Base-by-base conservation (phyloP, 2,329 filamentous ascomycete genomes). In the Aureobasidium musti region DNA sequence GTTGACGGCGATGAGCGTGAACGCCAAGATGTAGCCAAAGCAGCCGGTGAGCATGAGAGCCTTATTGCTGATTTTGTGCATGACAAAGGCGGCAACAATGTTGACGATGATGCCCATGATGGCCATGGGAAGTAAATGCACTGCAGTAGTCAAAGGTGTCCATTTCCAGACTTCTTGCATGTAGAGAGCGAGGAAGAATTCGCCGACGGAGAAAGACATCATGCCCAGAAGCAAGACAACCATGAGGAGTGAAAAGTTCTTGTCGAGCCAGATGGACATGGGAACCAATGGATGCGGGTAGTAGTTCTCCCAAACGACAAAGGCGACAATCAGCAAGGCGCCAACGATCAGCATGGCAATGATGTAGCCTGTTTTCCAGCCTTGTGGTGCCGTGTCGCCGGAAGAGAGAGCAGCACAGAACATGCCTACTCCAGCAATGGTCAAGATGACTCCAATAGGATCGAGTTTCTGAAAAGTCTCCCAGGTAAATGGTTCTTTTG, bases 11-110 rank as follows among this genome's bases (percentile, higher is more conserved):
- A 87, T 79, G 6, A 91, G 79, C 0, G 86, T 75, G 69, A 83
- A 84, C 0, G 79, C 73, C 3, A 75, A n/a, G 11, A 77, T 70
- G 56, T 83, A 84, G 0, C 79, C 76, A 1, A 76, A 66, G 0
- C 83, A 79, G 6, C 81, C 84, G 37, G 84, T 77, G 14, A 78
- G 79, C 80, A 89, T 87, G 21, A 91, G 78, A 0, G 86, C 69
- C 67, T 84, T 88, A 73, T 90, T 90, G 71, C 84, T 87, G 56
- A 91, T 80, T 53, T 79, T 81, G 72, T 90, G 86, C 57, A 90
- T 78, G 54, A 90, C 77, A 37, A 84, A 77, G 3, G 85, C 87
- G 0, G 86, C 87, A 52, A 90, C 74, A 39, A 88, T 68, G 70
- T 90, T 91, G 74, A 87, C 87, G 1, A 85, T 67, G 2, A 91